Conservation (phyloP, 306 rosid species). For the Sechiopsis laciniata region DNA sequence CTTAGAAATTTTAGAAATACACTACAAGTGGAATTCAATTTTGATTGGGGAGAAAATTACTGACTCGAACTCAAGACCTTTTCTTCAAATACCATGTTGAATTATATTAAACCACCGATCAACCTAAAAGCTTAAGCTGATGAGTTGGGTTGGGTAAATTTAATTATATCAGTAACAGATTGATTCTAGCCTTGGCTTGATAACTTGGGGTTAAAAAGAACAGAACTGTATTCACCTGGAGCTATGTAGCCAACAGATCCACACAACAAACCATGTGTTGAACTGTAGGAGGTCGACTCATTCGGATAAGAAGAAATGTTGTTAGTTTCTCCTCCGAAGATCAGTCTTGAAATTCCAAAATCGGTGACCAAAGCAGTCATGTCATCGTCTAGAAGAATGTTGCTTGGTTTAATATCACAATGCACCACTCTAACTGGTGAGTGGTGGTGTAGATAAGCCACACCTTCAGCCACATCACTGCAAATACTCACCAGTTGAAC, state of each 20-base stretch:
- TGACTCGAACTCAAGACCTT: too few relatives aligned
- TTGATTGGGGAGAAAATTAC: too few relatives aligned
- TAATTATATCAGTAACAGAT: background rate
- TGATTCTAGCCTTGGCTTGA: background rate
- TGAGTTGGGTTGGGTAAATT: too few relatives aligned
- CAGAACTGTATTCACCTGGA: constrained; percentile 47
- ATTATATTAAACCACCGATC: too few relatives aligned
- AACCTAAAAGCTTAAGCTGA: too few relatives aligned
- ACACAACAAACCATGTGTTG: constrained; percentile 66
- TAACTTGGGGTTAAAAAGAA: background rate
- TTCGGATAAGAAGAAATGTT: constrained; percentile 8
- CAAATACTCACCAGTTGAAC: constrained; percentile 66
- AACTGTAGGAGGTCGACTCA: constrained; percentile 46
- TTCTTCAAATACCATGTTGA: too few relatives aligned
- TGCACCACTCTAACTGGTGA: constrained; percentile 78
- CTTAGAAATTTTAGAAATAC: too few relatives aligned
- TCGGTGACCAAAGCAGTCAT: constrained; percentile 87
- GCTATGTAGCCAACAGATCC: constrained; percentile 92
- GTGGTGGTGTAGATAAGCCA: constrained; percentile 79
- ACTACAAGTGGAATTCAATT: too few relatives aligned
- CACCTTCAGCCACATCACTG: constrained; percentile 80
- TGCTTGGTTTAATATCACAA: constrained; percentile 92
- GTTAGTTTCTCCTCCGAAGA: constrained; percentile 36
- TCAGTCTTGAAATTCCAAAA: constrained; percentile 76
- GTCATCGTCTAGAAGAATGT: constrained; percentile 76